These are phyloP conservation scores for Penicillium simplicissimum DNA, from an alignment of 495 filamentous ascomycete genomes.

Conservation along the genomic window DNA sequence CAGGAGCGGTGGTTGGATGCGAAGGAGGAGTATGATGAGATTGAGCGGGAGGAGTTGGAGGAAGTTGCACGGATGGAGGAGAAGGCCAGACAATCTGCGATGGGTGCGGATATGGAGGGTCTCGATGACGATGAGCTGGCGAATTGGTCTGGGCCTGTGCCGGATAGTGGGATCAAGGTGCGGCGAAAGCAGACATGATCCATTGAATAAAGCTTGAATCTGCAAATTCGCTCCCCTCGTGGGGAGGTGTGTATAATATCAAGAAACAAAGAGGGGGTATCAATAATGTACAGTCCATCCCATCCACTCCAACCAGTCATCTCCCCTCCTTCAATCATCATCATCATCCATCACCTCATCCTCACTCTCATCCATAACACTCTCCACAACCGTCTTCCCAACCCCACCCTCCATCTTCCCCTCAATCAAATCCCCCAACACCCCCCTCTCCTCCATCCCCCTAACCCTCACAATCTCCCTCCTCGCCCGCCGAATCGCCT, in stretches of 20 bases:
- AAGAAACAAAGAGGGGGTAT: conserved; percentile 19
- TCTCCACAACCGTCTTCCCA: conserved; percentile 21
- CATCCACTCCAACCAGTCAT: not conserved
- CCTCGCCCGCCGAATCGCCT: conserved; percentile 75
- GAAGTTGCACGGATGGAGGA: conserved; percentile 54
- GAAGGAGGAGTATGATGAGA: conserved; percentile 83
- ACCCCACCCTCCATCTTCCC: conserved; percentile 18
- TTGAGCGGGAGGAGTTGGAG: conserved; percentile 70
- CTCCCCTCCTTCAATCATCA: conserved; percentile 20
- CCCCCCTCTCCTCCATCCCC: conserved; percentile 42
- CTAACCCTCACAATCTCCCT: conserved; percentile 65
- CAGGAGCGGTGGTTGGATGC: conserved; percentile 94
- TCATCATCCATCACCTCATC: conserved; percentile 52
- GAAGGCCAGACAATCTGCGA: conserved; percentile 22
- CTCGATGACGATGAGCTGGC: conserved; percentile 34
- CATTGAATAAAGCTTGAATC: not conserved
- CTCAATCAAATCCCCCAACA: conserved; percentile 42
- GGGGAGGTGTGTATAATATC: conserved; percentile 33
- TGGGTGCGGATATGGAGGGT: conserved; percentile 20
- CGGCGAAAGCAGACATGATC: conserved; percentile 40
- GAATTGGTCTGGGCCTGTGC: conserved; percentile 34
- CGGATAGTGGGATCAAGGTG: conserved; percentile 50
- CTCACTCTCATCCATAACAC: conserved; percentile 44
- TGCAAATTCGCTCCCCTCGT: not conserved
- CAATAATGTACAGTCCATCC: conserved; percentile 13